Conservation (phyloP, 2,329 filamentous ascomycete genomes). For the Trichocomaceae sp. region DNA sequence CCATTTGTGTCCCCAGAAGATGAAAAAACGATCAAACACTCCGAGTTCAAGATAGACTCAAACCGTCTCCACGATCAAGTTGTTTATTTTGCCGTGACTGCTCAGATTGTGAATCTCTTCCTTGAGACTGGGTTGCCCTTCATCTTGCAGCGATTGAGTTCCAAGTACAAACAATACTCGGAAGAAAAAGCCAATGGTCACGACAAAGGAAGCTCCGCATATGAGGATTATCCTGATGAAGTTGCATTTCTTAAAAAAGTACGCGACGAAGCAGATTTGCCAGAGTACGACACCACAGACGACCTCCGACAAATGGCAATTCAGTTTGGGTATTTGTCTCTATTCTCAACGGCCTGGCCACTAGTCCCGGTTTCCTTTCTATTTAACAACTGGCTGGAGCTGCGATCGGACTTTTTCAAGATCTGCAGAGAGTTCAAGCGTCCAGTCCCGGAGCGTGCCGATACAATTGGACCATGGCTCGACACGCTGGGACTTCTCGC, state of each 20-base stretch:
- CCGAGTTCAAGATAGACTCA: constrained; percentile 74
- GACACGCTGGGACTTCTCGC: constrained; percentile 80
- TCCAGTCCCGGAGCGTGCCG: constrained; percentile 79
- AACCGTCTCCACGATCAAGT: constrained; percentile 80
- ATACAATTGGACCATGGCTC: constrained; percentile 94
- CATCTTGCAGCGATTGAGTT: constrained; percentile 69
- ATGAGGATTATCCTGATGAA: constrained; percentile 70
- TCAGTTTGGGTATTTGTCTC: constrained; percentile 79
- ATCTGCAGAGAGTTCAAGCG: constrained; percentile 86
- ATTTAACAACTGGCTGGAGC: constrained; percentile 93
- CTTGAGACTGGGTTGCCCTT: constrained; percentile 83
- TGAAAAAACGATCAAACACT: constrained; percentile 49
- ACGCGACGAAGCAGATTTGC: constrained; percentile 74
- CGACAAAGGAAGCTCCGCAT: constrained; percentile 16
- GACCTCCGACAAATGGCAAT: constrained; percentile 95
- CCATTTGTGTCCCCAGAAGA: constrained; percentile 71
- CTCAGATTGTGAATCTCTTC: constrained; percentile 81
- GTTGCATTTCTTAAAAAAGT: constrained; percentile 74
- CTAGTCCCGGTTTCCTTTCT: constrained; percentile 82
- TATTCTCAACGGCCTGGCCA: constrained; percentile 94
- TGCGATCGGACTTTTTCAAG: constrained; percentile 90
- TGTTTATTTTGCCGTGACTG: constrained; percentile 95
- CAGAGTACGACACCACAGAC: constrained; percentile 81
- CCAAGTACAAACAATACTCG: constrained; percentile 54
- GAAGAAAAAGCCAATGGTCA: constrained; percentile 22